Base-by-base conservation (phyloP, 2,329 filamentous ascomycete genomes). In the Ampelomyces quisqualis region DNA sequence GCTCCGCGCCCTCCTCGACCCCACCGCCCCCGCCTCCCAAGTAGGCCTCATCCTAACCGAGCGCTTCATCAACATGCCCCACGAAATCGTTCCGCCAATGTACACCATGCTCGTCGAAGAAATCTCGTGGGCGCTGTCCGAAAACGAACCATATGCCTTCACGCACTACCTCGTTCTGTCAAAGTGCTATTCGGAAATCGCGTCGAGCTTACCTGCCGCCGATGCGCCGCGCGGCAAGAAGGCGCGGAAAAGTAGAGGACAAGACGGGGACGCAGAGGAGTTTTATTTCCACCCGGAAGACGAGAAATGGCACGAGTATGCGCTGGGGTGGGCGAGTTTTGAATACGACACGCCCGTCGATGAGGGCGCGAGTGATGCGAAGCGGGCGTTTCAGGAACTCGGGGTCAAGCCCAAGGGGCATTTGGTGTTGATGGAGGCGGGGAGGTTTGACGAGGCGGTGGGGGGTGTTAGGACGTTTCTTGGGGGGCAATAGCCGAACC, bases 271-370 rank as follows among this genome's bases (percentile, higher is more conserved):
- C 3, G 52, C 75, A 7, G 79, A 86, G 57, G 75, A 80, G 22
- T 95, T 90, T 70, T 94, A 90, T 70, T 98, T 97, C 75, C 93
- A 98, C 66, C 86, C 90, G 0, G 93, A 98, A 71, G 93, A 98
- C 62, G 93, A 97, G 74, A 80, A 91, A 36, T 72, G 96, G 58
- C 82, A 93, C 52, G 82, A 82, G 62, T 79, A 91, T 70, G 86
- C 89, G 2, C 47, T 81, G 26, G 88, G 81, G 10, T 75, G 79
- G 50, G 86, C 83, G 18, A 81, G 77, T 36, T 95, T 85, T 63
- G 79, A 85, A 13, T 95, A 90, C 68, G 86, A 84, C 32, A 91
- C 87, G 66, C 82, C 88, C 47, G 75, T 76, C 43, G 86, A 86
- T 32, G 88, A 95, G 55, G 81, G 84, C 4, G 81, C 85, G 49